phyloP scores from a whole-genome alignment of 805 yeast species.

The Blastobotrys attinorum region DNA sequence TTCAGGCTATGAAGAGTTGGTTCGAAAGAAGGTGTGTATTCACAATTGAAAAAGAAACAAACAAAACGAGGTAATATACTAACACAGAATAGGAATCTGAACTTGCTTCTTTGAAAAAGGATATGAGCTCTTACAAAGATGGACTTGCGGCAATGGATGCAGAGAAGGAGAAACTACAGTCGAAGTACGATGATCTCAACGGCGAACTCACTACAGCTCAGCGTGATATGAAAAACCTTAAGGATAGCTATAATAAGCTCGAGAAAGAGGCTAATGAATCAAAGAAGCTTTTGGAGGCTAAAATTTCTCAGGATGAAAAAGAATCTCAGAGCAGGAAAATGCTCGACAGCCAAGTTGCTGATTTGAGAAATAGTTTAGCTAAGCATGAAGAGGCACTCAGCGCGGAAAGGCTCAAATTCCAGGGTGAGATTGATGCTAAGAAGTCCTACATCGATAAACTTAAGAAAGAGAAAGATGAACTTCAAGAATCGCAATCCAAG shows the following conservation, averaged over 20 bases:
- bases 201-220: conserved; percentile 22
- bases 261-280: conserved; percentile 41
- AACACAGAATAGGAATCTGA: conserved; percentile 17
- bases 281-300: conserved; percentile 35
- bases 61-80: not conserved
- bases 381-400: conserved; percentile 10
- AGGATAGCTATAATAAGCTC: conserved; percentile 19
- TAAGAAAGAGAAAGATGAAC: conserved; percentile 9
- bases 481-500: conserved; percentile 7
- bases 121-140: conserved; percentile 6
- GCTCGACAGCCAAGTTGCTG: conserved; percentile 14
- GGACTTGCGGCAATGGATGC: conserved; percentile 9
- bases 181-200: conserved; percentile 9
- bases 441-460: conserved; percentile 13
- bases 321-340: conserved; percentile 14
- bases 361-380: conserved; percentile 12
- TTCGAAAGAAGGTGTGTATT: conserved; percentile 23
- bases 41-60: not conserved
- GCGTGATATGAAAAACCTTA: conserved; percentile 20
- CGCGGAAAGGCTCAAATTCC: conserved; percentile 9
- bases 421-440: conserved; percentile 18
- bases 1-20: conserved; percentile 29
- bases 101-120: conserved; percentile 13
- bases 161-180: conserved; percentile 10
- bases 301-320: conserved; percentile 15